Base-by-base conservation (phyloP, 768 basidiomycete genomes). In the Rhodocollybia butyracea region DNA sequence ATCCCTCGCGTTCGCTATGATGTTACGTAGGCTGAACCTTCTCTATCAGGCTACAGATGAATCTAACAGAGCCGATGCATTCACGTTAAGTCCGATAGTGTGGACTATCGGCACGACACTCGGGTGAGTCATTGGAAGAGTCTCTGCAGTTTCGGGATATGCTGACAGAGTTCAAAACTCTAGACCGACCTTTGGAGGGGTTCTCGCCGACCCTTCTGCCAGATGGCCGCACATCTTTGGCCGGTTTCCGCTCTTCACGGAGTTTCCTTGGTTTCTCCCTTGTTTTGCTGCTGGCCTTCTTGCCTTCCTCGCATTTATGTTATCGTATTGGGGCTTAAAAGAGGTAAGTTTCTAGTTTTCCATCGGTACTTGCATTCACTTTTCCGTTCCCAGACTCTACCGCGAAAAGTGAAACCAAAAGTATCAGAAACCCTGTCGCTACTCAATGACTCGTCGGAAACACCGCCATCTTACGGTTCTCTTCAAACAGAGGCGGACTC, bases 191-290 rank as follows among this genome's bases (percentile, higher is more conserved):
- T 61, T 72, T 4, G 73, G 73, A 12, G 73, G 73, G 1, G n/a
- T 66, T 5, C 61, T 74, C 26, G 59, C 73, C n/a, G 59, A 65
- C 22, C 70, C 73, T 6, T 58, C 66, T 7, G 55, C 60, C 24
- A 51, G 59, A 47, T 72, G 66, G 61, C 70, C 70, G 3, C 38
- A 55, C 7, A 53, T 60, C 6, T 68, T 71, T 42, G 66, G 64
- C 8, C 50, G 46, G 10, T 48, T 64, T 19, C 12, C 36, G 3
- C 64, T 73, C 47, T 66, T 71, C 31, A 46, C 52, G 10, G 53
- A 62, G 1, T 61, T 74, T 60, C 71, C 73, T 2, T 76, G 73
- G 57, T 68, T 76, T 38, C 64, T 74, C 34, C 70, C 73, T 24
- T 75, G 74, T 60, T 46, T 59, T 5, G 61, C 64, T 5, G 63